Base-by-base conservation (phyloP, 208 protist species). In the Phytomonas sp. region DNA sequence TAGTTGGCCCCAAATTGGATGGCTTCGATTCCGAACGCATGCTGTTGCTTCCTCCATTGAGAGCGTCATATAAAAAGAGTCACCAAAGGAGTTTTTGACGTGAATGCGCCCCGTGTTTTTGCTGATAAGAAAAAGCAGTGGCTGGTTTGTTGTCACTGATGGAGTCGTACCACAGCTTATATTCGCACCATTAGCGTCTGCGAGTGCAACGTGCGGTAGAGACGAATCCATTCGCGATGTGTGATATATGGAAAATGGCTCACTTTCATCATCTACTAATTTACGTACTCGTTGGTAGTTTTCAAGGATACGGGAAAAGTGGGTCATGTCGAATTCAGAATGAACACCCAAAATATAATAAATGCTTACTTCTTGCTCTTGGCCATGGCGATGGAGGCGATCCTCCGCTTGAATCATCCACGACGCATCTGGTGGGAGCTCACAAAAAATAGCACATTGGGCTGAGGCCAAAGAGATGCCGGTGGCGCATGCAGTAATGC, bases 361-460 rank as follows among this genome's bases (percentile, higher is more conserved):
- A 3, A 92, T 61, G 20, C 61, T 68, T 15, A 92, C 85, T 63
- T 79, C 63, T 20, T 70, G 68, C 31, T 51, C 63, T 64, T 95
- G 89, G 11, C 87, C 86, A 4, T 77, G 80, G 40, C 88, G 87
- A 73, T 93, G 90, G 36, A 95, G 81, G 6, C 90, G 76, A 74
- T 95, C 89, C 68, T 95, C 89, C 28, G 89, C 89, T 61, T 95
- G 89, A 29, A 73, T 68, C 80, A 95, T 83, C 89, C 87, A 92
- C 62, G 80, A 66, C 0, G 78, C 78, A 68, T 95, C 83, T 1
- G 89, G 89, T 4, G 89, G 89, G 20, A 95, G 76, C 72, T 95
- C 89, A 36, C 83, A 87, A 71, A 95, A 95, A n/a, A 95, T 75
- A 20, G 85, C 85, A 62, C 83, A 92, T 13, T 75, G 67, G 0